Conservation (phyloP, 257 asterid genomes). For the Avicennia marina region DNA sequence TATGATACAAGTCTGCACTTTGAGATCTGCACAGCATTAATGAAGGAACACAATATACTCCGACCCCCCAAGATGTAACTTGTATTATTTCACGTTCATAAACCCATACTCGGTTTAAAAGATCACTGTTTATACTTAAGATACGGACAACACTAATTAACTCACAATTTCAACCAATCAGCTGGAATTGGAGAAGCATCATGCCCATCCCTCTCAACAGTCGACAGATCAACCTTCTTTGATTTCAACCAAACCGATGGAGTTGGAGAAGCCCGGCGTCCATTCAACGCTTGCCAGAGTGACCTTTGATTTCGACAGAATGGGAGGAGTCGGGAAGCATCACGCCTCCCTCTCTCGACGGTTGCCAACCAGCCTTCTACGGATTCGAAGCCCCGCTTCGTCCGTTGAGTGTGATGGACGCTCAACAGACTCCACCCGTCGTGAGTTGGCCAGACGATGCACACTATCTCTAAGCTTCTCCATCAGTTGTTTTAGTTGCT, state of each 20-base stretch:
- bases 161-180: conserved; percentile 2
- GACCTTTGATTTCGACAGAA: background rate
- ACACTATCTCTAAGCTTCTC: conserved; percentile 17
- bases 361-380: no score
- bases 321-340: background rate
- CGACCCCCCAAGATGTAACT: no score
- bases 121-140: background rate
- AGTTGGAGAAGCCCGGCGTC: background rate
- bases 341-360: background rate
- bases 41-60: no score
- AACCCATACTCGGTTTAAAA: no score
- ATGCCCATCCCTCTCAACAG: background rate
- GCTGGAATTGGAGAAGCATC: conserved; percentile 3
- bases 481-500: conserved; percentile 22
- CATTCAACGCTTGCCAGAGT: background rate
- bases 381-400: background rate
- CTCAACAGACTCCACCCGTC: background rate
- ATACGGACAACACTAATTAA: background rate
- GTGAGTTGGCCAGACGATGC: conserved; percentile 1
- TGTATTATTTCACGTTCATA: no score
- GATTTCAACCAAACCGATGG: background rate
- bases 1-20: no score
- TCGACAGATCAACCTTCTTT: background rate
- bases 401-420: background rate
- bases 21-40: no score